These are phyloP conservation scores for Mycena olivaceomarginata DNA, from an alignment of 768 basidiomycete species.

Conservation along the genomic window DNA sequence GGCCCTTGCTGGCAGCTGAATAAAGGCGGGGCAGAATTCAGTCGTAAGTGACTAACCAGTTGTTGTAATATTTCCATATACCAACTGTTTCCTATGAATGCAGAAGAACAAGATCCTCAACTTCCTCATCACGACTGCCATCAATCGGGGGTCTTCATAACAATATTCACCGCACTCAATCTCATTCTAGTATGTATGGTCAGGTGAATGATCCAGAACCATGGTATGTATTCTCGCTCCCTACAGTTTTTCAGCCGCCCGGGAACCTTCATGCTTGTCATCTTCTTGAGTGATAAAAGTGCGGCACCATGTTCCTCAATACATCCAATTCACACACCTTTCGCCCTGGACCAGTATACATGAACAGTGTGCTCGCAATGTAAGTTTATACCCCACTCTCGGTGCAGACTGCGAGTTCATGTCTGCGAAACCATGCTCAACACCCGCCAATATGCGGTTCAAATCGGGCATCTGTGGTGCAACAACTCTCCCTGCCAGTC, in stretches of 20 bases:
- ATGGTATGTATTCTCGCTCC: background rate
- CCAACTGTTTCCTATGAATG: no score
- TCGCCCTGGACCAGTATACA: background rate
- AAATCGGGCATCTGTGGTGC: no score
- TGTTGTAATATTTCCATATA: no score
- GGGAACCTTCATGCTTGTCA: constrained; percentile 17
- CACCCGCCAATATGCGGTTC: no score
- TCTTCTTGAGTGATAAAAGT: constrained; percentile 23
- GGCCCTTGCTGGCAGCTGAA: constrained; percentile 19
- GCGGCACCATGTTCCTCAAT: background rate
- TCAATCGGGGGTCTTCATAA: constrained; percentile 21
- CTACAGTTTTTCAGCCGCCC: constrained; percentile 4
- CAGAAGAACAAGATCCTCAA: no score
- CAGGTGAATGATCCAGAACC: no score
- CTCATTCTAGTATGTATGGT: constrained; percentile 1
- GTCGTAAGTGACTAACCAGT: no score
- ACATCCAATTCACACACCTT: background rate
- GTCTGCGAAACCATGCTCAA: no score
- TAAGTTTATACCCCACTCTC: background rate
- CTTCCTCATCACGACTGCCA: constrained; percentile 15
- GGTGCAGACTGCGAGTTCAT: no score
- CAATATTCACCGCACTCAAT: constrained; percentile 9
- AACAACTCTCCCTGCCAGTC: no score
- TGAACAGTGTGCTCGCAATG: constrained; percentile 25
- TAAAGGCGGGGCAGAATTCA: no score